These are phyloP conservation scores for Pholiota conissans DNA, from an alignment of 768 basidiomycete species.

Conservation along the genomic window DNA sequence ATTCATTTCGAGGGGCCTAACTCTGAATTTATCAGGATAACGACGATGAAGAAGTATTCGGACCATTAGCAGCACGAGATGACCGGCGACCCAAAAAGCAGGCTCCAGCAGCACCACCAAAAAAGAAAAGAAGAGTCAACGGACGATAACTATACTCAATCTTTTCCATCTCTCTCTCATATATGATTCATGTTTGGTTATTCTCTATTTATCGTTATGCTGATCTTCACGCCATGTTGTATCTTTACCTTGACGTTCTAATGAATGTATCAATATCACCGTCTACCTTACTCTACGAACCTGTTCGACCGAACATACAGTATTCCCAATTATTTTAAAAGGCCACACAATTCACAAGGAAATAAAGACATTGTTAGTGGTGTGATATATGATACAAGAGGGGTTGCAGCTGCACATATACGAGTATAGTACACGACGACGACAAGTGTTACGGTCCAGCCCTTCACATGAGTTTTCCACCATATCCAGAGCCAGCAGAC, in stretches of 20 bases:
- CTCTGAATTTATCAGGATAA: slow-evolving; percentile 33
- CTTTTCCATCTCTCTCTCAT: background rate
- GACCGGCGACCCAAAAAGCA: slow-evolving; percentile 14
- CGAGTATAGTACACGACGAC: slow-evolving; percentile 17
- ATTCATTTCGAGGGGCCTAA: background rate
- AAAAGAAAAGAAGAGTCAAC: slow-evolving; percentile 35
- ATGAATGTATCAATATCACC: background rate
- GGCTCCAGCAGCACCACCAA: slow-evolving; percentile 23
- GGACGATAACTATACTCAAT: slow-evolving; percentile 11
- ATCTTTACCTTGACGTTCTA: slow-evolving; percentile 1
- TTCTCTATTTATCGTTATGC: background rate
- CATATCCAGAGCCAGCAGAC: slow-evolving; percentile 30
- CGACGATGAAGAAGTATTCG: slow-evolving; percentile 33
- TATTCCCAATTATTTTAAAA: background rate
- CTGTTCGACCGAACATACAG: too few species aligned
- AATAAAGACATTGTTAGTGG: slow-evolving; percentile 13
- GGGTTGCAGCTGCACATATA: slow-evolving; percentile 16
- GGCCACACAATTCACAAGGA: background rate
- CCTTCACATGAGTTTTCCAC: slow-evolving; percentile 47
- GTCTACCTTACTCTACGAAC: background rate
- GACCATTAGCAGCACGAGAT: slow-evolving; percentile 14
- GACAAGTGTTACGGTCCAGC: slow-evolving; percentile 3
- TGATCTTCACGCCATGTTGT: background rate
- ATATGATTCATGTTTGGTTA: background rate
- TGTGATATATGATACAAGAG: slow-evolving; percentile 28